phyloP scores from a whole-genome alignment of 225 moss, liverwort and hornwort genomes.

The Marchantia paleacea region DNA sequence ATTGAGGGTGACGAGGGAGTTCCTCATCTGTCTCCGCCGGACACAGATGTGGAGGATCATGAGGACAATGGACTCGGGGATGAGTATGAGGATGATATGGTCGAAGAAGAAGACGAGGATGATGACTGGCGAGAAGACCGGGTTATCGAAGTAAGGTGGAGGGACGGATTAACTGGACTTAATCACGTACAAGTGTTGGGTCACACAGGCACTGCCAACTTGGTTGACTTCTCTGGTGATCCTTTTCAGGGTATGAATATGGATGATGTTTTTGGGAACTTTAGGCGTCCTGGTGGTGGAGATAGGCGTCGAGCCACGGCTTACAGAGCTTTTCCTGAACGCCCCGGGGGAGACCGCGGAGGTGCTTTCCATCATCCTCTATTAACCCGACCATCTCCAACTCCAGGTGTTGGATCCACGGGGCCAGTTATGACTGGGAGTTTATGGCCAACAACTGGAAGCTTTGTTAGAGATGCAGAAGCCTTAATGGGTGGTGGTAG shows the following conservation, averaged over 20 bases:
- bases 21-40: slow-evolving; percentile 89
- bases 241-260: slow-evolving; percentile 97
- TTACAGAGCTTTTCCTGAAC: slow-evolving; percentile 79
- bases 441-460: slow-evolving; percentile 77
- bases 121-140: slow-evolving; percentile 95
- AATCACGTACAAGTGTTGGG: slow-evolving; percentile 92
- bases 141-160: slow-evolving; percentile 95
- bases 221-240: slow-evolving; percentile 84
- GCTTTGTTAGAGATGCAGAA: slow-evolving; percentile 84
- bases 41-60: slow-evolving; percentile 95
- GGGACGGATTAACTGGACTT: slow-evolving; percentile 88
- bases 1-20: slow-evolving; percentile 90
- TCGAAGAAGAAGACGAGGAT: slow-evolving; percentile 93
- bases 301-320: slow-evolving; percentile 73
- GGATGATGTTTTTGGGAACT: slow-evolving; percentile 96
- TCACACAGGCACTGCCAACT: slow-evolving; percentile 68
- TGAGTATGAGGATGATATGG: slow-evolving; percentile 90
- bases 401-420: slow-evolving; percentile 56
- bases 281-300: slow-evolving; percentile 69
- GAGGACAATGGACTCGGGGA: slow-evolving; percentile 93
- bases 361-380: slow-evolving; percentile 91
- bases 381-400: slow-evolving; percentile 74
- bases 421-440: slow-evolving; percentile 59
- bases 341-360: slow-evolving; percentile 67
- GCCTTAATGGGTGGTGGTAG: slow-evolving; percentile 78